Evolutionary conservation across 2,329 filamentous ascomycete species (phyloP).

Genomic region (Epichloe brachyelytri): DNA sequence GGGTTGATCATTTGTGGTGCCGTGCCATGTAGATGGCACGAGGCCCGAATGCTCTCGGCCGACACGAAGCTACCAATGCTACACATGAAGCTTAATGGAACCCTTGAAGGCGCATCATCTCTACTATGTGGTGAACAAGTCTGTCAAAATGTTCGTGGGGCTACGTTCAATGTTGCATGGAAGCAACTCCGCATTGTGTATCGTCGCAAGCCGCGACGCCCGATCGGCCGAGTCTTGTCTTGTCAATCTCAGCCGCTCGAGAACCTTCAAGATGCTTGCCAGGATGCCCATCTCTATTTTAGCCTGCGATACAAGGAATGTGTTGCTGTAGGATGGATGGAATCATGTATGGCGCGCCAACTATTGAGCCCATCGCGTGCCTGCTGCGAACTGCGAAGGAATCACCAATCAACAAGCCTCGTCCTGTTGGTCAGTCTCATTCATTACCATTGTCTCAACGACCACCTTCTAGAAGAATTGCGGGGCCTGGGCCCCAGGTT

Average conservation of each 20-base stretch:
- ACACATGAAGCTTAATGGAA: not conserved
- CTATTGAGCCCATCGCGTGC: too few species aligned
- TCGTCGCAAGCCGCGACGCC: conserved; percentile 3
- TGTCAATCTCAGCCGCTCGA: not conserved
- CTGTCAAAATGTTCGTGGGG: not conserved
- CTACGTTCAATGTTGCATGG: not conserved
- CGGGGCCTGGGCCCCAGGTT: conserved; percentile 11
- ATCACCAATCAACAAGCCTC: too few species aligned
- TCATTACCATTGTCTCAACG: not conserved
- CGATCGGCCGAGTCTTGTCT: conserved; percentile 6
- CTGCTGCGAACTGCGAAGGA: too few species aligned
- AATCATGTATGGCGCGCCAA: too few species aligned
- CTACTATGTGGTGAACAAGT: not conserved
- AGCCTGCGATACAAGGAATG: not conserved
- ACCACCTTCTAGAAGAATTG: conserved; percentile 20
- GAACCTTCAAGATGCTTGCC: not conserved
- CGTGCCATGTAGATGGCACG: conserved; percentile 3
- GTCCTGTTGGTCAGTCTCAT: not conserved
- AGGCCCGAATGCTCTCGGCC: conserved; percentile 4
- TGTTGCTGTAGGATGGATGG: too few species aligned
- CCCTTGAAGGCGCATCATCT: not conserved
- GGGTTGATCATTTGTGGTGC: not conserved
- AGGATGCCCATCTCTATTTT: not conserved
- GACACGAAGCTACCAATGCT: not conserved
- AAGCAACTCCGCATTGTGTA: not conserved